Evolutionary conservation across 2,329 filamentous ascomycete genomes (phyloP), one percentile per base, ranked within the genome.

Genomic region (Stenocarpella maydis): DNA sequence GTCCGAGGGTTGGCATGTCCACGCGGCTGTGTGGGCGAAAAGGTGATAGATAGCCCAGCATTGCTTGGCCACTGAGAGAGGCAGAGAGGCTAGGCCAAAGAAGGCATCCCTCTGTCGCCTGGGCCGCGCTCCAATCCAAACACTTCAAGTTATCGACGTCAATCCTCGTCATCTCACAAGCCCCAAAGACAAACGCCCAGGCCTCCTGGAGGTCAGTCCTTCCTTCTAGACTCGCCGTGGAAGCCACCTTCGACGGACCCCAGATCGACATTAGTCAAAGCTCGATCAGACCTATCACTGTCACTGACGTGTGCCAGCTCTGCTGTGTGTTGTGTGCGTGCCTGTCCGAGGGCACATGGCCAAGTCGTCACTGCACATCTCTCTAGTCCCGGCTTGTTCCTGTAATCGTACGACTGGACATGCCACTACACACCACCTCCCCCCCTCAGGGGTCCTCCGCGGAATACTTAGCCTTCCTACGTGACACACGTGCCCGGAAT

Each of bases 121-220:
- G n/a, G 41, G 55, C 55, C 26, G 24, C 39, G 21, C 41, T 31
- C 19, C 12, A n/a, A 26, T 47, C 58, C 34, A 61, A 39, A 34
- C 28, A 47, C n/a, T n/a, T n/a, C n/a, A n/a, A n/a, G n/a, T 8
- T 8, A 47, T 47, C 43, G 58, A 63, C 58, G 58, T 63, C 58
- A 63, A 63, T 63, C 58, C n/a, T 63, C 58, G 58, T 63, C 58
- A 63, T 63, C 41, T 24, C 24, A 17, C 58, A 31, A 45, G 55
- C 2, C 41, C 41, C 8, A 12, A n/a, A 14, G 28, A 63, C 58
- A 47, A 24, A 47, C n/a, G 41, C 55, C 41, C 55, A 34, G 55
- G 55, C 55, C 55, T 45, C 55, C 17, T 26, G 55, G 10, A 14
- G 24, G 55, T 45, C 39, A 45, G 31, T 47, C 55, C 28, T n/a